Evolutionary conservation across 768 basidiomycete genomes (phyloP).

Genomic region (Rhodotorula graminis): DNA sequence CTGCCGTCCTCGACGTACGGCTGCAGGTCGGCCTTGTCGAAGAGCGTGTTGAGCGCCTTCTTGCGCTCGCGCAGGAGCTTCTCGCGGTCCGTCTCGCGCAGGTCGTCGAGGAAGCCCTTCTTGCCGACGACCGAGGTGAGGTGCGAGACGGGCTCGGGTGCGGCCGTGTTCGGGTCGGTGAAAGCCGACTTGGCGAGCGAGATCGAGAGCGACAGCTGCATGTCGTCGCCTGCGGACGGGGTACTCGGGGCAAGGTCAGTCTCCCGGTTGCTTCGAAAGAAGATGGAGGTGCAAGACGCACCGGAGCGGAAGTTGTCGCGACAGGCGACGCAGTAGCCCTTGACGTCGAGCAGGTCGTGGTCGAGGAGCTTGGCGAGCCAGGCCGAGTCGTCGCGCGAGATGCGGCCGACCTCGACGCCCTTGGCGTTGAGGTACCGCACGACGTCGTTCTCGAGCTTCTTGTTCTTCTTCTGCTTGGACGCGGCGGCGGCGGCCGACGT

Average conservation of each 20-base stretch:
- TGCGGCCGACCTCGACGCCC: slow-evolving; percentile 65
- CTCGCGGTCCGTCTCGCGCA: slow-evolving; percentile 73
- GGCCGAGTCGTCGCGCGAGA: slow-evolving; percentile 63
- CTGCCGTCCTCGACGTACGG: slow-evolving; percentile 51
- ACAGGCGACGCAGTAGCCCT: slow-evolving; percentile 11
- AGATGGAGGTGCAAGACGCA: slow-evolving; percentile 42
- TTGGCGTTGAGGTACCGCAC: slow-evolving; percentile 32
- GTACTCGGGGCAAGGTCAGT: background rate
- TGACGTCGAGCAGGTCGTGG: slow-evolving; percentile 43
- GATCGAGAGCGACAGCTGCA: slow-evolving; percentile 70
- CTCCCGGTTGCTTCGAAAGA: slow-evolving; percentile 57
- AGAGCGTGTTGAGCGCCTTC: slow-evolving; percentile 64
- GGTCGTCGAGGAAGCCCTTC: slow-evolving; percentile 60
- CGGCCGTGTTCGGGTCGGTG: slow-evolving; percentile 40
- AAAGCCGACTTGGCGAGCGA: slow-evolving; percentile 70
- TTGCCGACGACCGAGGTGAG: slow-evolving; percentile 9
- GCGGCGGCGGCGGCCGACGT: background rate
- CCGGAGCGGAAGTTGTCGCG: slow-evolving; percentile 19
- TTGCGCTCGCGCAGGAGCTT: slow-evolving; percentile 75
- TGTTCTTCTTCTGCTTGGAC: slow-evolving; percentile 32
- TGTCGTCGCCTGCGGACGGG: slow-evolving; percentile 59
- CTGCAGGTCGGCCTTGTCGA: slow-evolving; percentile 66
- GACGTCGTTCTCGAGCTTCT: slow-evolving; percentile 31
- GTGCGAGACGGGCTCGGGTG: background rate
- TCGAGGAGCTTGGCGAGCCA: slow-evolving; percentile 75